Evolutionary conservation across 1,139 yeast species (phyloP).

Genomic region (Blastobotrys petasosporus): DNA sequence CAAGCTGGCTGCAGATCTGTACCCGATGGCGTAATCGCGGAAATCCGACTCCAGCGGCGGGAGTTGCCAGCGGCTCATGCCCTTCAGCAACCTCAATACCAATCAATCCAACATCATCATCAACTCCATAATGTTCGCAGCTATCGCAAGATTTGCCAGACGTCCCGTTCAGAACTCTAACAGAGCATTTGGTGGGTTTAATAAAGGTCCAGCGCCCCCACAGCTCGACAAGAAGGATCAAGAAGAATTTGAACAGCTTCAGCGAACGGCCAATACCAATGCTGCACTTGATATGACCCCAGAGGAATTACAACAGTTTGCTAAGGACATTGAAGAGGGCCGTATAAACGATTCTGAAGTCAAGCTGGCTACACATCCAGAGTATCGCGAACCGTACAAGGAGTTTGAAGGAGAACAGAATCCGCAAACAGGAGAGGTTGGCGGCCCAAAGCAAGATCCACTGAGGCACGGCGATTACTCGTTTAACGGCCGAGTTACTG

Average conservation of each 20-base stretch:
- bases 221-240: conserved; percentile 80
- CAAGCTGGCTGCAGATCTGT: too few relatives aligned
- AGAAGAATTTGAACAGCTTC: conserved; percentile 84
- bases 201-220: conserved; percentile 67
- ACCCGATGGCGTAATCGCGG: too few relatives aligned
- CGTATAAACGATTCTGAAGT: conserved; percentile 38
- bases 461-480: conserved; percentile 90
- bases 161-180: too few relatives aligned
- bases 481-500: conserved; percentile 93
- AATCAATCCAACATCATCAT: too few relatives aligned
- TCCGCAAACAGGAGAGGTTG: conserved; percentile 90
- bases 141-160: too few relatives aligned
- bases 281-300: conserved; percentile 54
- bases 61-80: too few relatives aligned
- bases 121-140: too few relatives aligned
- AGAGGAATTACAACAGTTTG: conserved; percentile 55
- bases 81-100: too few relatives aligned
- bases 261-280: conserved; percentile 73
- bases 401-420: conserved; percentile 94
- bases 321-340: conserved; percentile 32
- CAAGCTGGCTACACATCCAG: conserved; percentile 62
- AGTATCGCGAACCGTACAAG: conserved; percentile 70
- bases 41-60: too few relatives aligned
- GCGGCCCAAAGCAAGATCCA: conserved; percentile 99
- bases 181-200: background rate